A percentile compares a stretch with the other conserved stretches of the same genome.
Evolutionary conservation across 129 eudicot species (phyloP).

Genomic region (Cynara cardunculus): DNA sequence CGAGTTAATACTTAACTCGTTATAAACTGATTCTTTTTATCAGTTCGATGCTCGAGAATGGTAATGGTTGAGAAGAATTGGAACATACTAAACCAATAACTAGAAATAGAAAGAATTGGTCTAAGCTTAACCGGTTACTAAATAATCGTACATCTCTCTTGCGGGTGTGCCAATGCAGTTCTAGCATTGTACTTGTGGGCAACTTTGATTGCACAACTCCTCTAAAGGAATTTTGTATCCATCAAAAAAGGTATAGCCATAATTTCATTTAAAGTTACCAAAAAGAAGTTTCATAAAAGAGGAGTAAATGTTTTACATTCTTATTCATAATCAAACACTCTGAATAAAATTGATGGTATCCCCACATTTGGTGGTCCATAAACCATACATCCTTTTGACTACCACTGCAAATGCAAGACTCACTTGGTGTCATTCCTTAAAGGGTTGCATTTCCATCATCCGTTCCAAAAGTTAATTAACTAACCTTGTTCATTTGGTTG

Average conservation of each 20-base stretch:
- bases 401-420: not conserved
- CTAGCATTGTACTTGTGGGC: not conserved
- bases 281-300: not conserved
- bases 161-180: not conserved
- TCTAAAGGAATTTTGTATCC: not conserved
- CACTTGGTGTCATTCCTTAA: not conserved
- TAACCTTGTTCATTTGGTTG: constrained; percentile 20
- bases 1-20: not conserved
- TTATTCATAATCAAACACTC: not conserved
- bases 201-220: not conserved
- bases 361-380: not conserved
- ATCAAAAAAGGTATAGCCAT: not conserved
- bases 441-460: constrained; percentile 8
- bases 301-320: not conserved
- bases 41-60: not conserved
- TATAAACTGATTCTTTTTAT: not conserved
- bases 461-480: constrained; percentile 15
- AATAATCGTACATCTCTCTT: not conserved
- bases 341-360: not conserved
- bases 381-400: not conserved
- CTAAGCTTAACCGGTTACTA: not conserved
- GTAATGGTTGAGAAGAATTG: not conserved
- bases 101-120: not conserved
- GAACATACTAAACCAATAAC: not conserved
- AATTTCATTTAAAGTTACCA: not conserved